These are phyloP conservation scores for Phytophthora kernoviae DNA, from an alignment of 352 stramenopile species.

Conservation along the genomic window DNA sequence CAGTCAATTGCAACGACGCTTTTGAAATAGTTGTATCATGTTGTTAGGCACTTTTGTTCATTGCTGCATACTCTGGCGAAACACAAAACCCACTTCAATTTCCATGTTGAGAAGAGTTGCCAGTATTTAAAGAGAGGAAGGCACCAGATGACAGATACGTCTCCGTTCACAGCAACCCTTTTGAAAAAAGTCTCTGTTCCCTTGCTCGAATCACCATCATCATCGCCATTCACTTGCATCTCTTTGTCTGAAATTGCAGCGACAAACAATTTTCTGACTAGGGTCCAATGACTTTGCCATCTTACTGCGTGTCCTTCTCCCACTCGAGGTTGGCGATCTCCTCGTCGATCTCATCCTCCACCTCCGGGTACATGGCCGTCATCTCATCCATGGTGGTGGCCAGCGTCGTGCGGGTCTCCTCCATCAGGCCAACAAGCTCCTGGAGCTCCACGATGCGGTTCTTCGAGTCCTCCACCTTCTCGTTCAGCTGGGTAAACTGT, in stretches of 20 bases:
- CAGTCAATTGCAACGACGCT: slow-evolving; percentile 1
- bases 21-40: slow-evolving; percentile 34
- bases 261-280: slow-evolving; percentile 7
- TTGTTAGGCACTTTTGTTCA: slow-evolving; percentile 24
- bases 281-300: background rate
- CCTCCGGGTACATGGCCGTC: slow-evolving; percentile 85
- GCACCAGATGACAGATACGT: slow-evolving; percentile 1
- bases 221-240: slow-evolving; percentile 7
- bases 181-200: slow-evolving; percentile 7
- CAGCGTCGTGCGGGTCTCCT: slow-evolving; percentile 85
- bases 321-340: slow-evolving; percentile 91
- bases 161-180: slow-evolving; percentile 8
- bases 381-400: slow-evolving; percentile 88
- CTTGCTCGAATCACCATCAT: slow-evolving; percentile 7
- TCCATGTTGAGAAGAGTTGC: slow-evolving; percentile 35
- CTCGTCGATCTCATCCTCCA: slow-evolving; percentile 86
- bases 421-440: slow-evolving; percentile 81
- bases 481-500: slow-evolving; percentile 76
- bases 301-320: slow-evolving; percentile 90
- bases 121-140: slow-evolving; percentile 27
- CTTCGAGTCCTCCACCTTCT: slow-evolving; percentile 86
- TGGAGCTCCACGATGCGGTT: slow-evolving; percentile 87
- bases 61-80: slow-evolving; percentile 14
- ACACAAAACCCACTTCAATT: slow-evolving; percentile 36
- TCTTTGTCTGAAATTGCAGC: slow-evolving; percentile 9